phyloP scores from a whole-genome alignment of 2,329 filamentous ascomycete genomes.

The Thielaviopsis populi region DNA sequence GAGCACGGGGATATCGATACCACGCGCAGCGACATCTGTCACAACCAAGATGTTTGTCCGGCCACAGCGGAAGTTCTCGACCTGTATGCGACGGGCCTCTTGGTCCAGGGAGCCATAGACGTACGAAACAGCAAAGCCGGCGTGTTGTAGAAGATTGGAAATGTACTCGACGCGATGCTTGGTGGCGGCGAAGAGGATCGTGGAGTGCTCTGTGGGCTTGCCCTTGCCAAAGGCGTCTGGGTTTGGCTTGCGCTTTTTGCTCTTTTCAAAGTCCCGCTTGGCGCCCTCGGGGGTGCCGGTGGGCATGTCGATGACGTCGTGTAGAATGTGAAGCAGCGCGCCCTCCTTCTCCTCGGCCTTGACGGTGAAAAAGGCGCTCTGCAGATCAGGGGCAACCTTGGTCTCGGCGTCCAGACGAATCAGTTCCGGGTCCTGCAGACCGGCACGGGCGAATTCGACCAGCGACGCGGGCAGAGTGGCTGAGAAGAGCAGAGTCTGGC shows the following conservation, averaged over 20 bases:
- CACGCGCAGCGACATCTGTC: conserved; percentile 88
- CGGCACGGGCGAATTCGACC: conserved; percentile 89
- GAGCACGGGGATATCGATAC: conserved; percentile 92
- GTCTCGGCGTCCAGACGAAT: conserved; percentile 86
- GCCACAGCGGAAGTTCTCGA: conserved; percentile 75
- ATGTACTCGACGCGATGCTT: conserved; percentile 98
- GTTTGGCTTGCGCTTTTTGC: conserved; percentile 59
- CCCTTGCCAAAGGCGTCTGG: conserved; percentile 41
- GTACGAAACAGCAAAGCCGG: conserved; percentile 82
- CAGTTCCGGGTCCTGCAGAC: conserved; percentile 79
- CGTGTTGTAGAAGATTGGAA: conserved; percentile 57
- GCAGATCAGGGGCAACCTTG: conserved; percentile 90
- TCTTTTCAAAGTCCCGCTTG: conserved; percentile 30
- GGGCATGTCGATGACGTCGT: conserved; percentile 88
- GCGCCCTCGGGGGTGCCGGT: conserved; percentile 43
- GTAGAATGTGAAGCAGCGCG: conserved; percentile 71
- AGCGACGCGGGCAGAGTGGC: conserved; percentile 86
- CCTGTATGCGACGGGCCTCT: conserved; percentile 78
- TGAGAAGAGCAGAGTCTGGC: conserved; percentile 89
- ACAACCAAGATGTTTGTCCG: conserved; percentile 84
- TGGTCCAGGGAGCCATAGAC: conserved; percentile 93
- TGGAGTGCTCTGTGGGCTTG: conserved; percentile 76
- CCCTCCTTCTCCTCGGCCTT: conserved; percentile 92
- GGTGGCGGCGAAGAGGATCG: conserved; percentile 85
- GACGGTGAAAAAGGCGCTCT: conserved; percentile 86